Evolutionary conservation across 495 filamentous ascomycete species (phyloP), one percentile per base, ranked within the genome.

Genomic region (Hypoxylon crocopeplum): DNA sequence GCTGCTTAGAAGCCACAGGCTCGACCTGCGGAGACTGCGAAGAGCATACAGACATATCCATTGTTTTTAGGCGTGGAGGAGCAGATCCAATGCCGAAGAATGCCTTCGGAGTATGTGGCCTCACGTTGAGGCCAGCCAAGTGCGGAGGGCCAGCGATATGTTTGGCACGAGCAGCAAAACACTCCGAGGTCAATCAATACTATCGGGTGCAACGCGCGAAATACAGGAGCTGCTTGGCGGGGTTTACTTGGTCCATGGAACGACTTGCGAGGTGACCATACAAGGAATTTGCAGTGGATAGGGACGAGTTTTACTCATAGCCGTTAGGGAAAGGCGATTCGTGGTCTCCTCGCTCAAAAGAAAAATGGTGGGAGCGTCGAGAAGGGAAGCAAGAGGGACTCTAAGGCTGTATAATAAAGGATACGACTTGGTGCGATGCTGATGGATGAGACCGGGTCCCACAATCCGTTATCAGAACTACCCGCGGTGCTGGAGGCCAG

Each of bases 221-320:
- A 62, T 55, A 57, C 52, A 57, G 37, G 17, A 59, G 48, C 49
- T 41, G 55, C 50, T 40, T 52, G 29, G 40, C 47, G 41, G 51
- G 59, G 42, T 62, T 57, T 66, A 61, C 58, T 68, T 52, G 61
- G 61, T 68, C 65, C 61, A 68, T 66, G 62, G 68, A 70, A 66
- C 54, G 48, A 50, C 41, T 61, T 45, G 39, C 40, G 57, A 58
- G 55, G 52, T 47, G 56, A 44, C 52, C 41, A 61, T 57, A 61
- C 24, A 51, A 34, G 34, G 10, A 20, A 32, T 25, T 57, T 21
- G 33, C 27, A 30, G 36, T 13, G 20, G 38, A 29, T 29, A 38
- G 37, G 46, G 12, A 8, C 34, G 11, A 24, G 16, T 25, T 58
- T 15, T n/a, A 32, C 25, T 59, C 61, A 51, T 48, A 41, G 37